Evolutionary conservation across 306 rosid species (phyloP), one percentile per base, ranked within the genome.

Genomic region (Aeschynomene evenia): DNA sequence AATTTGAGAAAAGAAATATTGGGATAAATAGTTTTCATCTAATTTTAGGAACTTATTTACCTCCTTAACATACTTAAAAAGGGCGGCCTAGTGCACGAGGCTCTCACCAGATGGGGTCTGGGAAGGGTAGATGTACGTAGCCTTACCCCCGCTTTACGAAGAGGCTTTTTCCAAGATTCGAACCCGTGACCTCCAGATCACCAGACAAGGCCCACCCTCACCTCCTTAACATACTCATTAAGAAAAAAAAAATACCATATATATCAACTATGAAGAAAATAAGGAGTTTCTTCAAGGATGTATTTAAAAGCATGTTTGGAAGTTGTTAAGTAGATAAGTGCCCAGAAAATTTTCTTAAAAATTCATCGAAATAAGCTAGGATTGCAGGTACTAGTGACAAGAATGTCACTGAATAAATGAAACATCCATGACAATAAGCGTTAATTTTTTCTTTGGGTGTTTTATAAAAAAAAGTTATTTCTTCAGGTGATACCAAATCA

Each of bases 211-310:
- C n/a, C n/a, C n/a, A n/a, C n/a, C n/a, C n/a, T 71, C 7, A 48
- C 34, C 39, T 23, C 28, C 37, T 55, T n/a, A 53, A 65, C 36
- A 63, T 54, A 22, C 53, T 26, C 10, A 23, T 37, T 19, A 42
- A 24, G 22, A 59, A 45, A 33, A 22, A 33, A 22, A 28, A 28
- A 28, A 28, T 28, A 28, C 31, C 31, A 28, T 28, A 28, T 28
- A 28, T 28, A 42, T 54, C 50, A 55, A 71, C 64, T 45, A 64
- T 1, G 1, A 55, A 58, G 42, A 66, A 66, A 77, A 48, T 19
- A 39, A 37, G 16, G 45, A 1, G 18, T 6, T 16, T 37, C 68
- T 45, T 34, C 28, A 23, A 26, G 15, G 28, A 42, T 54, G 40
- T 31, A 33, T 45, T 54, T 43, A 22, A 21, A 31, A 45, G 26